These are phyloP conservation scores for Moricandia moricandioides DNA, from an alignment of 345 rosid species.

Conservation along the genomic window DNA sequence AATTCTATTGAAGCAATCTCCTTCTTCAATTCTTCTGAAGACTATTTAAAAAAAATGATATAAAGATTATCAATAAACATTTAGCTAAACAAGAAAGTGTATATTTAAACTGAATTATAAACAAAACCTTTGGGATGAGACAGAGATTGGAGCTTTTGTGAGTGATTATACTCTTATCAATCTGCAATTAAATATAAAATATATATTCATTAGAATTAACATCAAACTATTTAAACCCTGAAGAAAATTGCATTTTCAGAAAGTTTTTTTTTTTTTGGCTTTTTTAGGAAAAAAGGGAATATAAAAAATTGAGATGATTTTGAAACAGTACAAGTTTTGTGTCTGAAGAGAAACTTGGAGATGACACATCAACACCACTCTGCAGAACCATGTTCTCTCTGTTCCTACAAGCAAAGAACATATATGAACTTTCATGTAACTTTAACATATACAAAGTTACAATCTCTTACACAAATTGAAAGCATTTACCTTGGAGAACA, in stretches of 20 bases:
- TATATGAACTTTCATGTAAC: not conserved
- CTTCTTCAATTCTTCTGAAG: conserved; percentile 57
- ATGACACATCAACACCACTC: conserved; percentile 40
- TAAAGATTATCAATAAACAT: not conserved
- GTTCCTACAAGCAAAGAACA: conserved; percentile 10
- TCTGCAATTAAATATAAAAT: conserved; percentile 33
- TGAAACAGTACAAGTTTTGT: conserved; percentile 46
- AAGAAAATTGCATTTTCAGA: conserved; percentile 11
- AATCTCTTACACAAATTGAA: not conserved
- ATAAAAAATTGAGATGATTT: not conserved
- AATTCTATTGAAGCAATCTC: conserved; percentile 68
- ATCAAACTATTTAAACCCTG: conserved; percentile 15
- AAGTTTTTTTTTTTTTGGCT: not conserved
- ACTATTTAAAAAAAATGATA: conserved; percentile 37
- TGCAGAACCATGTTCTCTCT: conserved; percentile 36
- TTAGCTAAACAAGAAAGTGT: not conserved
- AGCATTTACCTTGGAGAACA: conserved; percentile 39
- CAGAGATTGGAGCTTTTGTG: conserved; percentile 34
- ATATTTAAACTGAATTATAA: not conserved
- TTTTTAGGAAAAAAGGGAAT: not conserved
- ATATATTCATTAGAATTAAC: not conserved
- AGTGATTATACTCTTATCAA: conserved; percentile 36
- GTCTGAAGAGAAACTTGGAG: conserved; percentile 46
- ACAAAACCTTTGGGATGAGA: conserved; percentile 22
- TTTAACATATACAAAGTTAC: not conserved